Base-by-base conservation (phyloP, 768 basidiomycete genomes). In the Termitomyces sp. region DNA sequence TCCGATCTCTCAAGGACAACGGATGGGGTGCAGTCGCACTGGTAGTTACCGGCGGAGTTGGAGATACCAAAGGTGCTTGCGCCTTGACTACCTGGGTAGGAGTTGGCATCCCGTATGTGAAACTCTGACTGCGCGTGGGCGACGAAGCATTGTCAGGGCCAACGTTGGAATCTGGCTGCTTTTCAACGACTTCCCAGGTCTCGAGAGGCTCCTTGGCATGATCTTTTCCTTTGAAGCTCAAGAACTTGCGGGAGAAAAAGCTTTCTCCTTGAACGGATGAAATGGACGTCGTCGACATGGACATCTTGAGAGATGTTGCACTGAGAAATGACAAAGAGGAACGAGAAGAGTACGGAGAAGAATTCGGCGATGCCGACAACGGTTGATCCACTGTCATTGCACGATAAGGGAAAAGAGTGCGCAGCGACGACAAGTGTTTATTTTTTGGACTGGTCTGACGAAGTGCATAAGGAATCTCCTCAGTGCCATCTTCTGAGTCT, bases 181-280 rank as follows among this genome's bases (percentile, higher is more conserved):
- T 63, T 48, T 70, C 70, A 3, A 82, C 61, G n/a, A 80, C 68
- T 62, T 81, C 80, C 81, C 81, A 82, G 13, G 71, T 53, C 16
- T 81, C 75, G 29, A 77, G 56, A 7, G 69, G 61, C 57, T 78
- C 77, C 16, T 60, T 42, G 49, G 63, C 68, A 65, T 70, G 73
- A 58, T 74, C 77, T 67, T 73, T 81, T 46, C 72, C 77, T 67
- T 73, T 76, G 37, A 66, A 62, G n/a, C 69, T 64, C 61, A 78
- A 74, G 22, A 78, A 57, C 52, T 68, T 74, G 1, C 75, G 70
- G 18, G 74, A 66, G 5, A 70, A 52, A 24, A 72, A 67, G 45
- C 60, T 66, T 33, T 77, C 76, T 39, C 70, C 65, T 59, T 71
- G 72, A 10, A 63, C 36, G 41, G 68, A 68, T 26, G 70, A 65